These are phyloP conservation scores for Suhomyces coccinellae DNA, from an alignment of 1,139 yeast genomes.

Conservation along the genomic window DNA sequence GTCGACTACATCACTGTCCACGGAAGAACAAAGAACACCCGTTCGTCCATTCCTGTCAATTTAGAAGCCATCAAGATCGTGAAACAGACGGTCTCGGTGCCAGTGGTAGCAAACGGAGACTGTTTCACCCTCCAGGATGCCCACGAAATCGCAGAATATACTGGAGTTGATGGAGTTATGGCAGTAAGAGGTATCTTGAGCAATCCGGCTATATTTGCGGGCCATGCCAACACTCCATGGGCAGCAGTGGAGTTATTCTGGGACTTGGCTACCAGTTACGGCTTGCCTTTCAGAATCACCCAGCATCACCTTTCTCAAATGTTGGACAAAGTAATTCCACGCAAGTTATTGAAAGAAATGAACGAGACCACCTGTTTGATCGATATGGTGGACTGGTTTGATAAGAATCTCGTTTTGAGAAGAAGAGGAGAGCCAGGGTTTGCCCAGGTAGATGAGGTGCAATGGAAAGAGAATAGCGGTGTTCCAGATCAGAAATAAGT, in stretches of 20 bases:
- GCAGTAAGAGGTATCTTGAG: conserved; percentile 85
- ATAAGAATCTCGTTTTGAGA: conserved; percentile 60
- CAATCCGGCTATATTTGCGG: conserved; percentile 87
- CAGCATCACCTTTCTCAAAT: conserved; percentile 91
- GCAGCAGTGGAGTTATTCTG: conserved; percentile 80
- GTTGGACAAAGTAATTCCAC: conserved; percentile 64
- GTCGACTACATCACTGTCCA: conserved; percentile 94
- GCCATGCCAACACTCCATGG: conserved; percentile 80
- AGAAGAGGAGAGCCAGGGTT: conserved; percentile 69
- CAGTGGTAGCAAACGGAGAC: conserved; percentile 96
- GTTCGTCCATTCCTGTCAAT: conserved; percentile 82
- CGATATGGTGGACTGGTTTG: conserved; percentile 82
- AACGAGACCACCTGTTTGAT: conserved; percentile 59
- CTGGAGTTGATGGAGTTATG: conserved; percentile 93
- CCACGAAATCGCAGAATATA: conserved; percentile 53
- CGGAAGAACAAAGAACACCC: conserved; percentile 82
- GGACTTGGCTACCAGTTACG: conserved; percentile 76
- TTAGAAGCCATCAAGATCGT: conserved; percentile 75
- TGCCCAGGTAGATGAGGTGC: conserved; percentile 58
- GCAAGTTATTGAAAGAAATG: conserved; percentile 57
- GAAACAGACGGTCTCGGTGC: conserved; percentile 61
- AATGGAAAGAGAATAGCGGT: conserved; percentile 45
- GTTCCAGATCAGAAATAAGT: conserved; percentile 7
- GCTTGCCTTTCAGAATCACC: conserved; percentile 76
- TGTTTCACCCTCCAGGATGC: conserved; percentile 73